Percentiles rank a stretch among this genome's conserved stretches.
phyloP scores from a whole-genome alignment of 2,329 filamentous ascomycete species.

The Sordariomycetes sp. region DNA sequence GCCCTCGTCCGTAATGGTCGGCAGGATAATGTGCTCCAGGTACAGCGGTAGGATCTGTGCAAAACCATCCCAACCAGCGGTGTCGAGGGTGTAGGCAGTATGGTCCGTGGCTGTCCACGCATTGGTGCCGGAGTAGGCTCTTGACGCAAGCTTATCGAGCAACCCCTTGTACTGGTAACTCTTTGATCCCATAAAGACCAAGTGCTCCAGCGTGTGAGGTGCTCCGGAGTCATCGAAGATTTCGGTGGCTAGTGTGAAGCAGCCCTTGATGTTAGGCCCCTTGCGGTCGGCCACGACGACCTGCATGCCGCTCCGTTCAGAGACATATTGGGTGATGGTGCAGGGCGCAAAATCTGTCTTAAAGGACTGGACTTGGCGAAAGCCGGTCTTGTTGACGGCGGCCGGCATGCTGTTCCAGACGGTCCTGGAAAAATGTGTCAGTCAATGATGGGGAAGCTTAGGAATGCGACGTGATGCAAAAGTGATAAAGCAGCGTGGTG shows the following conservation, averaged over 20 bases:
- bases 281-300: conserved; percentile 86
- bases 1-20: conserved; percentile 83
- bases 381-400: conserved; percentile 44
- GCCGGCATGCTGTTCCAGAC: conserved; percentile 40
- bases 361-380: conserved; percentile 80
- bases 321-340: conserved; percentile 91
- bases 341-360: conserved; percentile 83
- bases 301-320: conserved; percentile 86
- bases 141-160: conserved; percentile 84
- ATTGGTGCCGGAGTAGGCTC: conserved; percentile 90
- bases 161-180: conserved; percentile 93
- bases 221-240: conserved; percentile 96
- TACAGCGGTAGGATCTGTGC: conserved; percentile 91
- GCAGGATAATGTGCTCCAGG: conserved; percentile 85
- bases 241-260: conserved; percentile 92
- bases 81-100: conserved; percentile 91
- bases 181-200: conserved; percentile 85
- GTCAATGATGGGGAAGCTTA: no score
- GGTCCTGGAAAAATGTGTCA: not conserved
- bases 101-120: conserved; percentile 97
- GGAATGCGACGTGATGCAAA: no score
- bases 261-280: conserved; percentile 90
- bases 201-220: conserved; percentile 75
- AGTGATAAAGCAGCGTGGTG: no score
- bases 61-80: conserved; percentile 95